Evolutionary conservation across 371 early-diverging fungal genomes (phyloP), one percentile per base, ranked within the genome.

Genomic region (Mucor saturninus): DNA sequence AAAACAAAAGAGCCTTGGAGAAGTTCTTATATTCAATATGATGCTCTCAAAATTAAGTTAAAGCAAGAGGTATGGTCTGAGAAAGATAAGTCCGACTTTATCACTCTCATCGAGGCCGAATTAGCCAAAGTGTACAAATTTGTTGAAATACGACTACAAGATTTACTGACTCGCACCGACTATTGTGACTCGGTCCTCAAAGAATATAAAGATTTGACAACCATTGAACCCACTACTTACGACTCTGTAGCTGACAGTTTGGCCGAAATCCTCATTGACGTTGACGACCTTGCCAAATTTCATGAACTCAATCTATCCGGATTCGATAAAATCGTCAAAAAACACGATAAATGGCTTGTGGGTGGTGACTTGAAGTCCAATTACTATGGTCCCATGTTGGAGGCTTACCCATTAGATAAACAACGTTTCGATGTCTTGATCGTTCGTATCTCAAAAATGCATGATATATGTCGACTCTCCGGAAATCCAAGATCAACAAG

Each of bases 291-390:
- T 56, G 86, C 93, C 28, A 90, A 91, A 69, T 98, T 91, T 73
- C 88, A 92, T 9, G 88, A 94, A 9, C 76, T 95, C 64, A 98
- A 98, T 81, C 90, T 91, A 62, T 83, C 91, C 9, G 97, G 92
- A 8, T 93, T 97, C 65, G 83, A 93, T 59, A 94, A 91, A 79
- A 88, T 96, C 48, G 75, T 95, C 57, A 91, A 93, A 69, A 94
- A 94, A 71, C 95, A 95, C 65, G 97, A 96, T 73, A 92, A 92
- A 28, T 69, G 68, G 5, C 68, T 80, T 9, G 89, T 83, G 73
- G 74, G 81, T 32, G 83, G 35, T 8, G 8, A 35, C 35, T 8
- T 95, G 49, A 87, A 86, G 73, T 85, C 89, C n/a, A 77, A 86
- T 64, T 95, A 93, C 73, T 73, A 95, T 69, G 77, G 85, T 81